A percentile compares a stretch with the other conserved stretches of the same genome.
phyloP scores from a whole-genome alignment of 169 alveolate genomes.

The Toxoplasma gondii region DNA sequence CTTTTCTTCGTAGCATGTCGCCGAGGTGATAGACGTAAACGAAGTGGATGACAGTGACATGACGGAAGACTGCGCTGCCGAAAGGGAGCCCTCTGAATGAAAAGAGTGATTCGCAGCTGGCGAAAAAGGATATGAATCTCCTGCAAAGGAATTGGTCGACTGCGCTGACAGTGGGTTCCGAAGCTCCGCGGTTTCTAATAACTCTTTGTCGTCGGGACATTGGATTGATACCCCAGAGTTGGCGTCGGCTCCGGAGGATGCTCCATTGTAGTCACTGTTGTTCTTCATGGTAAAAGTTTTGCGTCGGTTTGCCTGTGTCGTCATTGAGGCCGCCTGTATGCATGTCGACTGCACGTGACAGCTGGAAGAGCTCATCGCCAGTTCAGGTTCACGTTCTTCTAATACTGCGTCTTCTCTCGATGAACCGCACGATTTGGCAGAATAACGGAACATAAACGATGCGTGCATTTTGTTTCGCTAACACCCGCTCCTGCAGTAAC shows the following conservation, averaged over 20 bases:
- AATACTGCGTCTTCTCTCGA: too few relatives aligned
- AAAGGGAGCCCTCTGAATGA: neutral
- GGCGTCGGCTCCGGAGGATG: neutral
- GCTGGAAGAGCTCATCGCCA: neutral
- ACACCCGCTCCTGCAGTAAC: too few relatives aligned
- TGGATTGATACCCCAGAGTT: neutral
- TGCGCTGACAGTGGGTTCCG: neutral
- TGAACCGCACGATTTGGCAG: too few relatives aligned
- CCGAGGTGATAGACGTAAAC: neutral
- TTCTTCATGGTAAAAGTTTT: neutral
- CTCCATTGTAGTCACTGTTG: neutral
- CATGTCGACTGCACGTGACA: neutral
- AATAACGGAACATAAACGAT: too few relatives aligned
- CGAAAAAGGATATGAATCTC: neutral
- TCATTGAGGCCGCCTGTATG: neutral
- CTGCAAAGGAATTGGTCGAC: neutral
- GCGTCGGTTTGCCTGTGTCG: neutral
- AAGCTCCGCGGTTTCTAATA: neutral
- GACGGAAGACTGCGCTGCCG: neutral
- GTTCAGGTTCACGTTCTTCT: neutral
- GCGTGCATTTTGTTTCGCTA: too few relatives aligned
- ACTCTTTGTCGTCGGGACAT: neutral
- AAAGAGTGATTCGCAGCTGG: neutral
- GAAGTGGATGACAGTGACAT: neutral
- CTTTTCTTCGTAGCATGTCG: neutral